Base-by-base conservation (phyloP, 73 alveolate genomes). In the Paraurostyla sp. region DNA sequence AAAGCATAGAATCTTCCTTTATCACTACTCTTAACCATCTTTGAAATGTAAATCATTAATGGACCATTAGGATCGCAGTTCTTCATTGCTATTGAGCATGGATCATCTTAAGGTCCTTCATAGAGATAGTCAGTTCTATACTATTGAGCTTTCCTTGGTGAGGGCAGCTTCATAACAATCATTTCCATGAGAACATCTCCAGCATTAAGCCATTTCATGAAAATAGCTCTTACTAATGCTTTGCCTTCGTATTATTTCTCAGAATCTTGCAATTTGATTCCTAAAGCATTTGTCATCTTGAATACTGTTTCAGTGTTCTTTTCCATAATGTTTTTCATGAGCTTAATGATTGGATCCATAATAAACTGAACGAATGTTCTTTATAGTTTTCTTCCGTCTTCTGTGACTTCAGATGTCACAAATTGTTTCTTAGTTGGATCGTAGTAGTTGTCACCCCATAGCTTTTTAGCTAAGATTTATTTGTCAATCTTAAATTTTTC, bases 31-130 rank as follows among this genome's bases (percentile, higher is more conserved):
- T 98, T 98, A 20, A 98, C 99, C 97, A 97, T 91, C 91, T 97
- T 98, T 30, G 99, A 95, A 27, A 98, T 93, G 82, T 92, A 97
- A 93, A 97, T 87, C 99, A 98, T 95, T 56, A 96, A 85, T n/a
- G 99, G 99, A 9, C 99, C 99, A 9, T 97, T 81, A 7, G 99
- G 99, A 80, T 97, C 99, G 73, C 99, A 98, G 83, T 85, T 80
- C 82, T 78, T 91, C 97, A 97, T 97, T 15, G 99, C 99, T 68
- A 85, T 60, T 23, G 98, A 97, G 32, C 95, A 92, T 9, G 59
- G 97, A 76, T 97, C 99, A 88, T 97, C 98, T 81, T 71, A 41
- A 25, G 99, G 97, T 27, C 99, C 99, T 86, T 97, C 96, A 94
- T 96, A 97, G 36, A 97, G 88, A 91, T 75, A 92, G 59, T 46